Base-by-base conservation (phyloP, 1,284 basidiomycete species). In the Sutorius eximius region DNA sequence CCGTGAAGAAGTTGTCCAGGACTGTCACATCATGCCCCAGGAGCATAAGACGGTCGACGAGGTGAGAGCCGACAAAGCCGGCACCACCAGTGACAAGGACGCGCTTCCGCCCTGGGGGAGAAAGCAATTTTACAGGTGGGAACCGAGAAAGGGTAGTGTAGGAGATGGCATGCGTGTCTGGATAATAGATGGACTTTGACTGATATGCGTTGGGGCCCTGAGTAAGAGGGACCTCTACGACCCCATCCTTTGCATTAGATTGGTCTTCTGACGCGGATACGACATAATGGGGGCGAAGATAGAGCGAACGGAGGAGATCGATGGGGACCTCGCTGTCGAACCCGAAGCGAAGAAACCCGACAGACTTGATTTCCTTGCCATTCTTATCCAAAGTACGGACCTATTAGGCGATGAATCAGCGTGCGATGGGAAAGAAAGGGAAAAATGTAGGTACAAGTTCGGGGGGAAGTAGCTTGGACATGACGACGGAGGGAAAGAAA, bases 1-100 rank as follows among this genome's bases (percentile, higher is more conserved):
- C 96, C 22, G 95, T 98, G 78, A 98, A 98, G 73, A 98, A 98
- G 77, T 98, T 98, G 78, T 98, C 96, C 52, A 98, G 76, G 54
- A 98, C 96, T 51, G 93, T 95, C 61, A 98, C 95, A 72, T 98
- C 95, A 73, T 98, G 96, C 20, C 96, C 96, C 61, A 98, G 85
- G 61, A 98, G 83, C 93, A 99, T 96, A 57, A 98, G 83, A 51
- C 96, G 87, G 77, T 99, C 96, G 51, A 95, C 92, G 54, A 99
- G 86, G 77, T 99, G 96, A 42, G 93, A 96, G 30, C 96, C 96
- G 56, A 99, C 95, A 71, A 99, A 99, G 30, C 95, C 95, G 46
- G 96, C 96, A 52, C 95, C 95, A 61, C 95, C 95, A 16, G 95
- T 98, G 61, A 96, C 87, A 40, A 99, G 84, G 65, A 98, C 80